Percentiles rank a stretch among this genome's conserved stretches.
phyloP scores from a whole-genome alignment of 306 rosid genomes.

The Senna siamea region DNA sequence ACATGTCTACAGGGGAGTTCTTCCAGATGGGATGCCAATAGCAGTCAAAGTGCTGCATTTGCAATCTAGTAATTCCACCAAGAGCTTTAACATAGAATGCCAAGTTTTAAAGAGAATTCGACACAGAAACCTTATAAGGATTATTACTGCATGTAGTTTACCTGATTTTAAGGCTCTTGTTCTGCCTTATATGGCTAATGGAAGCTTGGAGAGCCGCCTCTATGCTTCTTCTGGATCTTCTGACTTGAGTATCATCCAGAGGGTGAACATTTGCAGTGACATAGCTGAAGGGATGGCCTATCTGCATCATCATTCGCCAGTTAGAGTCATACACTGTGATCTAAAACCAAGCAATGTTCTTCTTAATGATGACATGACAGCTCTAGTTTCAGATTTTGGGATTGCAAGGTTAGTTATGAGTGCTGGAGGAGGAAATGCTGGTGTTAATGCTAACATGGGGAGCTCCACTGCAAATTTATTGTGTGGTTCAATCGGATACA shows the following conservation, averaged over 20 bases:
- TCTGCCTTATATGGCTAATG: slow-evolving; percentile 77
- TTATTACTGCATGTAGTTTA: slow-evolving; percentile 76
- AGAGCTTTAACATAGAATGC: too few species aligned
- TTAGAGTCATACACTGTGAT: slow-evolving; percentile 75
- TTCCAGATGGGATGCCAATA: too few species aligned
- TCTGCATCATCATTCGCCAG: slow-evolving; percentile 77
- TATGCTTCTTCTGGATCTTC: slow-evolving; percentile 58
- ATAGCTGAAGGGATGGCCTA: slow-evolving; percentile 86
- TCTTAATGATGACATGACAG: slow-evolving; percentile 75
- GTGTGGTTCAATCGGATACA: slow-evolving; percentile 71
- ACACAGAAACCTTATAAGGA: slow-evolving; percentile 72
- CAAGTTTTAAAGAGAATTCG: slow-evolving; percentile 75
- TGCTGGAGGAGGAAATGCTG: slow-evolving; percentile 51
- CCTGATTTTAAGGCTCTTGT: slow-evolving; percentile 80
- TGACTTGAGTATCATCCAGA: slow-evolving; percentile 60
- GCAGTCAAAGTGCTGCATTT: too few species aligned
- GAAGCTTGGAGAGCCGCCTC: slow-evolving; percentile 67
- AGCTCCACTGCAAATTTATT: slow-evolving; percentile 60
- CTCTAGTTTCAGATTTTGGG: slow-evolving; percentile 79
- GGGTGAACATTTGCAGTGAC: slow-evolving; percentile 77
- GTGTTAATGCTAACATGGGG: slow-evolving; percentile 59
- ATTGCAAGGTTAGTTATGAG: slow-evolving; percentile 64
- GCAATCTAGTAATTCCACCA: too few species aligned
- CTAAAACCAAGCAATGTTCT: slow-evolving; percentile 74
- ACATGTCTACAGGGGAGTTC: too few species aligned